Evolutionary conservation across 805 yeast genomes (phyloP).

Genomic region (Saccharomycodes ludwigii): DNA sequence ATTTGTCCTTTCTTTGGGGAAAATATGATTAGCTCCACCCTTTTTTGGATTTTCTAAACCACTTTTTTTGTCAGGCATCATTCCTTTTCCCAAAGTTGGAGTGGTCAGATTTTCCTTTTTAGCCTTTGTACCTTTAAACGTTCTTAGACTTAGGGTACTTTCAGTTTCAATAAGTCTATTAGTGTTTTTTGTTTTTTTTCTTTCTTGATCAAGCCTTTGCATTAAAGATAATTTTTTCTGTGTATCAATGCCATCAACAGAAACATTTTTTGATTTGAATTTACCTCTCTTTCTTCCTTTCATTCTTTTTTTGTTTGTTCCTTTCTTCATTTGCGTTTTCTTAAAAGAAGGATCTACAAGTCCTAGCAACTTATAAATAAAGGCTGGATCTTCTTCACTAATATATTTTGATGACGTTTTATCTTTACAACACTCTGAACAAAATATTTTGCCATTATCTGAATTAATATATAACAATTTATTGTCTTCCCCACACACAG

Average conservation of each 20-base stretch:
- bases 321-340: conserved; percentile 6
- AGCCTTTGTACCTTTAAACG: conserved; percentile 24
- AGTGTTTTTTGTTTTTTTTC: conserved; percentile 15
- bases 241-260: conserved; percentile 1
- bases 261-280: too few relatives aligned
- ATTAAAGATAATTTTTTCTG: conserved; percentile 14
- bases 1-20: too few relatives aligned
- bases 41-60: not conserved
- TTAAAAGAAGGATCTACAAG: conserved; percentile 26
- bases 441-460: conserved; percentile 23
- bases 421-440: conserved; percentile 30
- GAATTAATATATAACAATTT: conserved; percentile 28
- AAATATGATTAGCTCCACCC: too few relatives aligned
- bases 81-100: too few relatives aligned
- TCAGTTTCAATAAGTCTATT: conserved; percentile 31
- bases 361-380: conserved; percentile 35
- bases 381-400: conserved; percentile 35
- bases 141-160: conserved; percentile 27
- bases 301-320: conserved; percentile 7
- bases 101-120: too few relatives aligned
- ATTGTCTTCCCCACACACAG: conserved; percentile 32
- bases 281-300: conserved; percentile 2
- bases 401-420: conserved; percentile 17
- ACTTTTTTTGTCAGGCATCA: not conserved
- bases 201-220: conserved; percentile 17